Percentiles rank a stretch among this genome's conserved stretches.
Conservation (phyloP, 2,329 filamentous ascomycete species). For the Xylariaceae sp. region DNA sequence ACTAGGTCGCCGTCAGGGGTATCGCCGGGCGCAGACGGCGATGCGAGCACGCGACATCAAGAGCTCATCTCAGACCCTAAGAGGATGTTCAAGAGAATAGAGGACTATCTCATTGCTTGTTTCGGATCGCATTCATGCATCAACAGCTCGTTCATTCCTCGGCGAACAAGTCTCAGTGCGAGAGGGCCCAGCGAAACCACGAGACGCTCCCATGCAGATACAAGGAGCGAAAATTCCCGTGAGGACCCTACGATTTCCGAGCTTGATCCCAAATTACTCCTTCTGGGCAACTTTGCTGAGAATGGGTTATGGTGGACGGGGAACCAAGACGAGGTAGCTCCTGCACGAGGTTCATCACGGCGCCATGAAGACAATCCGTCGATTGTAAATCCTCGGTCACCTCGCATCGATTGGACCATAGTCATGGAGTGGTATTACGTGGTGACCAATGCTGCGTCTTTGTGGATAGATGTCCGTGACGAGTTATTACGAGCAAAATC, state of each 20-base stretch:
- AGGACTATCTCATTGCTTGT: conserved; percentile 69
- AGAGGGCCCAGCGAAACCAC: conserved; percentile 26
- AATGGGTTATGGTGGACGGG: conserved; percentile 83
- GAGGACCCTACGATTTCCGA: conserved; percentile 50
- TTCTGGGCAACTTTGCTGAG: conserved; percentile 72
- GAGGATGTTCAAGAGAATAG: conserved; percentile 68
- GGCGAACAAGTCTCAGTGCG: conserved; percentile 35
- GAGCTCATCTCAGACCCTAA: conserved; percentile 39
- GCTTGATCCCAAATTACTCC: conserved; percentile 69
- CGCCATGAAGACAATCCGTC: conserved; percentile 32
- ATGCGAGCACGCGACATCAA: conserved; percentile 7
- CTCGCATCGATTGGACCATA: conserved; percentile 71
- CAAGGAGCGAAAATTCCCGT: conserved; percentile 29
- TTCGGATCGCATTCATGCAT: conserved; percentile 68
- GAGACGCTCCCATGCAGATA: conserved; percentile 31
- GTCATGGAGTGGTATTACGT: conserved; percentile 71
- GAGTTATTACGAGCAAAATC: conserved; percentile 41
- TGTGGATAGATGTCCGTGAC: conserved; percentile 61
- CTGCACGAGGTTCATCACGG: conserved; percentile 32
- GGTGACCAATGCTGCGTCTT: conserved; percentile 62
- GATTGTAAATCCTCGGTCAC: conserved; percentile 55
- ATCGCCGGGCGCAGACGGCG: neutral
- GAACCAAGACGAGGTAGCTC: conserved; percentile 40
- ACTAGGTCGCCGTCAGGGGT: conserved; percentile 1
- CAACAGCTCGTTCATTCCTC: conserved; percentile 70